Evolutionary conservation across 257 asterid genomes (phyloP).

Genomic region (Solanum medicagineum): DNA sequence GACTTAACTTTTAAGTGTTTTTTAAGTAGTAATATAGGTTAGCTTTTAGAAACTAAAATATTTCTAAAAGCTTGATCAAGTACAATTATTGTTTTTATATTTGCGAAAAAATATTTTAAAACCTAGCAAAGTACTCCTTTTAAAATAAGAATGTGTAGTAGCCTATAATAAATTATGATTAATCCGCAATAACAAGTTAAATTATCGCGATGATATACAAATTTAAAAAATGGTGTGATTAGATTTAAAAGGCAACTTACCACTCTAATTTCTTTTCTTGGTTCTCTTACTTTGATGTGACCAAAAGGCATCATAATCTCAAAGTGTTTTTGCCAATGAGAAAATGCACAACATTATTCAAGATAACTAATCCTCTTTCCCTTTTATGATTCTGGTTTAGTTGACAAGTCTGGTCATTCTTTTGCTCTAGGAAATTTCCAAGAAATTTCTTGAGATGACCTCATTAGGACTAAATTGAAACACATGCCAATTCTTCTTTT

Average conservation of each 20-base stretch:
- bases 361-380: not conserved
- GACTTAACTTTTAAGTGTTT: not conserved
- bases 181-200: not conserved
- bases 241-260: not conserved
- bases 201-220: not conserved
- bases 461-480: not conserved
- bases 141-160: no score
- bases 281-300: not conserved
- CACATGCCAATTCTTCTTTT: not conserved
- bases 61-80: not conserved
- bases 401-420: not conserved
- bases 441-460: not conserved
- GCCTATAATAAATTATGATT: not conserved
- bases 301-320: not conserved
- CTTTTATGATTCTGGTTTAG: not conserved
- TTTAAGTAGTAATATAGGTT: not conserved
- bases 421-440: not conserved
- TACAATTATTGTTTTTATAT: not conserved
- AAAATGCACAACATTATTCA: not conserved
- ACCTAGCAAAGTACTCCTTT: not conserved
- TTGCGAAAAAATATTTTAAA: not conserved
- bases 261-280: not conserved
- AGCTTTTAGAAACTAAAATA: not conserved
- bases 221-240: not conserved
- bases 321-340: not conserved